Evolutionary conservation across 164 flowering plant genomes (phyloP).

Genomic region (Chloranthus sessilifolius): DNA sequence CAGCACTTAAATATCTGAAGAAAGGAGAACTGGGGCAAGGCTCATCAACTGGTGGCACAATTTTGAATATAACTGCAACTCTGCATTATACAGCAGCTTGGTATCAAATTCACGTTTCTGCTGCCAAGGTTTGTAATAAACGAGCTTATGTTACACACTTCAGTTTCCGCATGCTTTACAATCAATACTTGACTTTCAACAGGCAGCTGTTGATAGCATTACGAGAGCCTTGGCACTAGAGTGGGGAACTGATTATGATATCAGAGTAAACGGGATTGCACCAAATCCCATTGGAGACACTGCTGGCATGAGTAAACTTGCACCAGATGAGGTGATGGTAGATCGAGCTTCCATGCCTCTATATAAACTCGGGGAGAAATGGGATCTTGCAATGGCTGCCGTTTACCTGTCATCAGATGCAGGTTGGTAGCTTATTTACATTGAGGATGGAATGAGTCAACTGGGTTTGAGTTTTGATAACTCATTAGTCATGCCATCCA

Average conservation of each 20-base stretch:
- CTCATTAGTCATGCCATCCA: no score
- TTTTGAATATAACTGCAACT: constrained; percentile 88
- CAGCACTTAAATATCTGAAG: constrained; percentile 76
- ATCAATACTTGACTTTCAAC: constrained; percentile 6
- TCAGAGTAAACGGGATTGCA: constrained; percentile 92
- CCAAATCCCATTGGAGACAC: constrained; percentile 88
- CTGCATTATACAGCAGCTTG: constrained; percentile 89
- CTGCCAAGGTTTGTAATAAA: constrained; percentile 92
- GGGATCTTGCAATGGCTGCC: constrained; percentile 96
- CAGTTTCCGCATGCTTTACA: not conserved
- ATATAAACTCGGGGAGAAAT: constrained; percentile 72
- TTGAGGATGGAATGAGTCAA: no score
- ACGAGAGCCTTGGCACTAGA: constrained; percentile 84
- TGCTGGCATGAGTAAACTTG: constrained; percentile 70
- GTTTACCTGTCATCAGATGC: constrained; percentile 74
- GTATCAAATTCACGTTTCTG: constrained; percentile 93
- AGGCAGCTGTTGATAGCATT: constrained; percentile 84
- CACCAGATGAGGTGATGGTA: constrained; percentile 53
- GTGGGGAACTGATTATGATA: constrained; percentile 92
- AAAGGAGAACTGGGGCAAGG: constrained; percentile 74
- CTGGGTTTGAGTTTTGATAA: no score
- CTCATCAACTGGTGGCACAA: constrained; percentile 54
- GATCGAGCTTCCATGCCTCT: constrained; percentile 42
- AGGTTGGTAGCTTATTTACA: no score
- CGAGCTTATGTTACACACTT: no score